phyloP scores from a whole-genome alignment of 345 rosid species.

The Citrus australasica region DNA sequence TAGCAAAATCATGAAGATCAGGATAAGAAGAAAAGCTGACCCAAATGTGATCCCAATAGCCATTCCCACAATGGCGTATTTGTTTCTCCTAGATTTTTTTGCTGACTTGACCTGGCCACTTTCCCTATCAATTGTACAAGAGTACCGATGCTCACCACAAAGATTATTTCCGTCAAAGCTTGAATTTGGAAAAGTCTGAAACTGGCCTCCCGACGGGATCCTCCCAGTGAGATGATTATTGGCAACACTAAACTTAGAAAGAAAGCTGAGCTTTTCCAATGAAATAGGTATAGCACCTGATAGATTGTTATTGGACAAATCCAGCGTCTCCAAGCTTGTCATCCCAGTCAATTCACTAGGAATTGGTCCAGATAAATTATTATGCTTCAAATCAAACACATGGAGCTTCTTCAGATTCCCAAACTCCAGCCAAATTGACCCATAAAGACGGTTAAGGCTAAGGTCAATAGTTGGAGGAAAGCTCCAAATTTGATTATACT shows the following conservation, averaged over 20 bases:
- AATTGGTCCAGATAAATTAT: slow-evolving; percentile 38
- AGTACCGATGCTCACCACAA: slow-evolving; percentile 62
- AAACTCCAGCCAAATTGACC: slow-evolving; percentile 50
- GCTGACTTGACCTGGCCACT: slow-evolving; percentile 3
- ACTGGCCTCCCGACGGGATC: slow-evolving; percentile 67
- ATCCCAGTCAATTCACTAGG: slow-evolving; percentile 42
- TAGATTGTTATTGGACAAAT: slow-evolving; percentile 43
- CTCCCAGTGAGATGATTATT: slow-evolving; percentile 49
- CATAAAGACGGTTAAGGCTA: slow-evolving; percentile 15
- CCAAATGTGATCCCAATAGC: slow-evolving; percentile 57
- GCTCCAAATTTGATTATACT: slow-evolving; percentile 50
- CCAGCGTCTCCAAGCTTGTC: slow-evolving; percentile 54
- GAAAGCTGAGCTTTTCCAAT: slow-evolving; percentile 38
- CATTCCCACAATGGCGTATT: slow-evolving; percentile 46
- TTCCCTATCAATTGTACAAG: slow-evolving; percentile 26
- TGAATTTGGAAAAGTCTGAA: slow-evolving; percentile 68
- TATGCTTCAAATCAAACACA: slow-evolving; percentile 42
- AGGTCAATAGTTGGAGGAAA: slow-evolving; percentile 29
- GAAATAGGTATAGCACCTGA: slow-evolving; percentile 40
- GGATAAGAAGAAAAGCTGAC: slow-evolving; percentile 41
- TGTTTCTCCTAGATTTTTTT: slow-evolving; percentile 29
- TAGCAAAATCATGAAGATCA: slow-evolving; percentile 43
- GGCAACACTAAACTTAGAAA: slow-evolving; percentile 60
- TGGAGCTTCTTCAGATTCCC: slow-evolving; percentile 51
- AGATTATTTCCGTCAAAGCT: slow-evolving; percentile 77